Base-by-base conservation (phyloP, 1,139 yeast species). In the Komagataea norvegica region DNA sequence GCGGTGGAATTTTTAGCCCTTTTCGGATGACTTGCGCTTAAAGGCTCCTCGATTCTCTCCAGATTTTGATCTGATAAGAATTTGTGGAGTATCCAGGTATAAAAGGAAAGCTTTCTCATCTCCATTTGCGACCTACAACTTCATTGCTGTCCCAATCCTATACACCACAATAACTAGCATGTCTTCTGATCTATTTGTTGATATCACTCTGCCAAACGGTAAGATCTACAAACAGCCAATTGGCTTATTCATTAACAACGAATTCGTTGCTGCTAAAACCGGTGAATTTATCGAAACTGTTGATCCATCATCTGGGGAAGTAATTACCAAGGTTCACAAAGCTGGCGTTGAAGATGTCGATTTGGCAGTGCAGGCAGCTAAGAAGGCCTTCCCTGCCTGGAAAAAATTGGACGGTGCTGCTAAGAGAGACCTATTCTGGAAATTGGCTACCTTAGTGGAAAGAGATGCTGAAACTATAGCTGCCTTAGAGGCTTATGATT, bases 331-430 rank as follows among this genome's bases (percentile, higher is more conserved):
- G 13, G 86, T 86, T 6, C 78, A 75, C 48, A 77, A 77, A 33
- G 95, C 91, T 10, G 72, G 68, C 30, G 72, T 62, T 16, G 76
- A 67, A 33, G 96, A 87, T 54, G 82, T 87, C 29, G 87, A 87
- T 57, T 50, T 59, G 34, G 95, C 96, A 1, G 96, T 86, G 3
- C 65, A 63, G 8, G 80, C 83, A 18, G 95, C 95, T 11, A 67
- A 77, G 40, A 60, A 63, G 15, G 93, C 93, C 5, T 86, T 79
- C 67, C 70, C 74, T 38, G 55, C 56, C 6, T 77, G 83, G 78
- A 65, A 67, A 38, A 59, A 66, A 45, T 56, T 65, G 18, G 56
- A 74, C 4, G 73, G 75, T n/a, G 55, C 64, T 18, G 71, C 68
- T 41, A 68, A 77, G 34, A 72, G 75, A 16, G 59, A 56, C 20